phyloP scores from a whole-genome alignment of 495 filamentous ascomycete species.

The Neurospora sp. region DNA sequence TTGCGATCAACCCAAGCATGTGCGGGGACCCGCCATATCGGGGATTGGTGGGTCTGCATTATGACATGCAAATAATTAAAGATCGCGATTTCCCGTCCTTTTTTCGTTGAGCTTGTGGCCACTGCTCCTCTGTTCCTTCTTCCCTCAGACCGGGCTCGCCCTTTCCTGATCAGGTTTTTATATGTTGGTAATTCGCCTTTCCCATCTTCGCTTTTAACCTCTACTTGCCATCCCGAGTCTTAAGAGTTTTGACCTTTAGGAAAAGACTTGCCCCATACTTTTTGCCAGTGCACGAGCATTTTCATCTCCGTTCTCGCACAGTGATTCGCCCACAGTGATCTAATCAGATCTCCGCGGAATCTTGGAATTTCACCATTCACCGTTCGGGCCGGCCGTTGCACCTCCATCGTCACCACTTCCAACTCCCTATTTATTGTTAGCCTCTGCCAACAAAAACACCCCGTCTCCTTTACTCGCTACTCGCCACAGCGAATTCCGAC shows the following conservation, averaged over 20 bases:
- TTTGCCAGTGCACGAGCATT: neutral
- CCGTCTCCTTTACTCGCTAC: neutral
- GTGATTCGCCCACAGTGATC: neutral
- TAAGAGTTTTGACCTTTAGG: neutral
- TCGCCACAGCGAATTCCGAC: neutral
- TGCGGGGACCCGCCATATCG: neutral
- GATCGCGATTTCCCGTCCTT: conserved; percentile 10
- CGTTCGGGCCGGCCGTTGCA: neutral
- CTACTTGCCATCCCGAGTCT: neutral
- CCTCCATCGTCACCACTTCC: neutral
- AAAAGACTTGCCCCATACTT: neutral
- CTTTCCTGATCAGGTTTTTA: neutral
- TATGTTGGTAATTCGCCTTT: neutral
- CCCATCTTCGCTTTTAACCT: neutral
- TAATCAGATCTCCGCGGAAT: neutral
- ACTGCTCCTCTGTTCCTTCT: neutral
- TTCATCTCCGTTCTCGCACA: neutral
- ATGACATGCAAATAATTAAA: conserved; percentile 13
- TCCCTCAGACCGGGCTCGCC: neutral
- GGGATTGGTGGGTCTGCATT: conserved; percentile 1
- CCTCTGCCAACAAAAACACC: neutral
- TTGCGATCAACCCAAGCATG: neutral
- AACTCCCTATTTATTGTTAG: neutral
- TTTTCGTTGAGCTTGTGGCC: neutral
- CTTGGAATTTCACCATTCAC: neutral